Base-by-base conservation (phyloP, 495 filamentous ascomycete species). In the Podospora conica region DNA sequence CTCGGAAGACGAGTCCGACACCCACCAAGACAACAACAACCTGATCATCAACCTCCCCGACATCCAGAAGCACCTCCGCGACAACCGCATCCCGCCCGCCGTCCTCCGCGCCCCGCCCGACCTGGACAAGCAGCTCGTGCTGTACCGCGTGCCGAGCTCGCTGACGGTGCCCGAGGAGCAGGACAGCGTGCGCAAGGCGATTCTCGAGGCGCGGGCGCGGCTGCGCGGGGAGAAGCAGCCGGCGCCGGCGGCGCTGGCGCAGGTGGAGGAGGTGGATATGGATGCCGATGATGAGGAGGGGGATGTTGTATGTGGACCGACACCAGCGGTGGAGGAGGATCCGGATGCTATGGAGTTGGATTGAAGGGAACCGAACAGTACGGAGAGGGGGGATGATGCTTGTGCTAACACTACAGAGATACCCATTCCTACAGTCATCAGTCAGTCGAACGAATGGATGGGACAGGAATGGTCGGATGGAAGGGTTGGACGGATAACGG, bases 161-260 rank as follows among this genome's bases (percentile, higher is more conserved):
- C 72, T 97, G 64, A 87, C 88, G 1, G 80, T 96, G 20, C 87
- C 92, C 10, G 81, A 85, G 72, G 90, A 94, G 68, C 80, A 88
- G 58, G 93, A 96, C 72, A 90, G 83, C 69, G 91, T 97, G 58
- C 82, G 92, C 59, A 93, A 88, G 72, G 92, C 91, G 7, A 92
- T 98, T 63, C 80, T 96, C 59, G 94, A 96, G 75, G 88, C 91
- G 21, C 81, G 93, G 55, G 86, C 84, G 10, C 83, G 92, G 65
- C 82, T 85, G 56, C 78, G 87, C 55, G 82, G 88, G 70, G 73
- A 66, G 67, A 76, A 79, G 63, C 65, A 68, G 62, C 69, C 68
- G 23, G 69, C 71, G 63, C 27, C 6, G n/a, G n/a, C 54, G 24
- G 54, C 54, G 57, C 58, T 54, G 22, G 18, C 27, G 12, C 53